Percentiles rank a stretch among this genome's conserved stretches.
phyloP scores from a whole-genome alignment of 148 eudicot genomes.

The Hydrangea macrophylla region DNA sequence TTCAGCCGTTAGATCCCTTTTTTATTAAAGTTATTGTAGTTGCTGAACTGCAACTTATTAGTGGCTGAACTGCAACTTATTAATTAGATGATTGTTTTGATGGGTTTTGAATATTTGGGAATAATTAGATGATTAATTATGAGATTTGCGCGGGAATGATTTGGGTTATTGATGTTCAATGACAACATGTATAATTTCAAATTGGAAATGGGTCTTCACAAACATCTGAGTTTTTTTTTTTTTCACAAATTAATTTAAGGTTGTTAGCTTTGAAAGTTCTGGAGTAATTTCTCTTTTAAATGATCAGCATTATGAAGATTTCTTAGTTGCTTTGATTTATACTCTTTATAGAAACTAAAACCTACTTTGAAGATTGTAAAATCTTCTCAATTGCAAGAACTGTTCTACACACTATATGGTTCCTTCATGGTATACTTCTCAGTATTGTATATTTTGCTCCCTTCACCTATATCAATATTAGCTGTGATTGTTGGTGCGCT shows the following conservation, averaged over 20 bases:
- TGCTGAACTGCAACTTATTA: too few relatives aligned
- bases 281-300: neutral
- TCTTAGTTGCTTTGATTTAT: neutral
- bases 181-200: too few relatives aligned
- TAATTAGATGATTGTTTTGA: too few relatives aligned
- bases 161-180: neutral
- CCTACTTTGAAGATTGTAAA: neutral
- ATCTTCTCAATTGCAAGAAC: neutral
- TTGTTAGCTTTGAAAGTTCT: too few relatives aligned
- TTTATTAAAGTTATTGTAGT: too few relatives aligned
- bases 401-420: too few relatives aligned
- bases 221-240: neutral
- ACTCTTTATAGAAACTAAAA: neutral
- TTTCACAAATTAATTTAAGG: neutral
- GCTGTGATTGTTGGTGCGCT: neutral
- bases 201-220: neutral
- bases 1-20: too few relatives aligned
- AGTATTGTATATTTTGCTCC: too few relatives aligned
- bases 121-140: neutral
- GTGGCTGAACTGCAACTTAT: too few relatives aligned
- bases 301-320: neutral
- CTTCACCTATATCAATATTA: too few relatives aligned
- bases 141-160: neutral
- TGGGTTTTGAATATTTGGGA: neutral
- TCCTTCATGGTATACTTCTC: too few relatives aligned